Evolutionary conservation across 2,329 filamentous ascomycete species (phyloP).

Genomic region (Celoporthe dispersa): DNA sequence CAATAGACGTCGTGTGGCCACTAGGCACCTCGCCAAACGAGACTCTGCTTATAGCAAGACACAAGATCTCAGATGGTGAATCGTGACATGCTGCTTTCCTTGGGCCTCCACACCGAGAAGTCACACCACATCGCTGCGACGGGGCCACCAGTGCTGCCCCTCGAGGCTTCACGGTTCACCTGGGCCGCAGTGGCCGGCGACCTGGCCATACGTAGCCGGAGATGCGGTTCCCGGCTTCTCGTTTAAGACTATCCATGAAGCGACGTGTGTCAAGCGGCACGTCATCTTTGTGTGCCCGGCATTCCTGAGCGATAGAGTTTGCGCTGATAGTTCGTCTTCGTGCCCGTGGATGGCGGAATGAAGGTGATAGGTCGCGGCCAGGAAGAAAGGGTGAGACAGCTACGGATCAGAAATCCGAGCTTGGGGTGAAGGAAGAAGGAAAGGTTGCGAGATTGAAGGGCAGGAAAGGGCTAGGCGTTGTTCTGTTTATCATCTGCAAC

Average conservation of each 20-base stretch:
- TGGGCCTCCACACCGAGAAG: conserved; percentile 27
- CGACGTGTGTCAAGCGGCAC: conserved; percentile 26
- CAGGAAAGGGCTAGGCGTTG: neutral
- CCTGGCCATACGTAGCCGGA: conserved; percentile 14
- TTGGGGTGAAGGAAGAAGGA: neutral
- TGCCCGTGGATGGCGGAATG: conserved; percentile 12
- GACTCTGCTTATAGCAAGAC: neutral
- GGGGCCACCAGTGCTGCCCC: conserved; percentile 22
- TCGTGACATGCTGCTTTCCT: conserved; percentile 28
- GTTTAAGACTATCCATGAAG: conserved; percentile 14
- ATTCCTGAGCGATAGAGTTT: conserved; percentile 27
- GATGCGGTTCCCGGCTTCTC: conserved; percentile 13
- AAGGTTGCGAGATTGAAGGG: no score
- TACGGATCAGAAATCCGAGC: conserved; percentile 13
- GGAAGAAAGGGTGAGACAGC: conserved; percentile 22
- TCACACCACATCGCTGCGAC: conserved; percentile 20
- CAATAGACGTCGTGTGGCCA: conserved; percentile 1
- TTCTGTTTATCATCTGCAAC: neutral
- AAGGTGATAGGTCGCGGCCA: conserved; percentile 14
- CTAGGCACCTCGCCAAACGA: conserved; percentile 1
- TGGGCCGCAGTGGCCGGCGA: conserved; percentile 2
- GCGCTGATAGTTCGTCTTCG: neutral
- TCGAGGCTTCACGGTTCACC: conserved; percentile 14
- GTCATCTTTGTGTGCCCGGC: conserved; percentile 25
- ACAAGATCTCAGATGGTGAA: conserved; percentile 28